Conservation (phyloP, 2,329 filamentous ascomycete species). For the Aspergillus sergii region DNA sequence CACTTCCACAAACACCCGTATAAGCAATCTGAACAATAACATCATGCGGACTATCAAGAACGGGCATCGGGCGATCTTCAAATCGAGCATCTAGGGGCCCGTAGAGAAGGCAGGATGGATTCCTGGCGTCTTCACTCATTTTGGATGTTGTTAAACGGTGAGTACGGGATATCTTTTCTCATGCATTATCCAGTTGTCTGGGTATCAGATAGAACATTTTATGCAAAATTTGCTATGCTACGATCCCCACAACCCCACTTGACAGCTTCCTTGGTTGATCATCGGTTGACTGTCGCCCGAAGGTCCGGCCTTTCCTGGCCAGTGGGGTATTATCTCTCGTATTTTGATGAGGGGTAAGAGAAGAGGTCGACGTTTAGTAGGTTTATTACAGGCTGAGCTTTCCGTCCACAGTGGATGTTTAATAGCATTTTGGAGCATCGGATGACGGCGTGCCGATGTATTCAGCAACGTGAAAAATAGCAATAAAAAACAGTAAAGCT, state of each 20-base stretch:
- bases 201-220: neutral
- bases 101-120: constrained; percentile 48
- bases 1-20: constrained; percentile 49
- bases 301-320: neutral
- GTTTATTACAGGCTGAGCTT: no score
- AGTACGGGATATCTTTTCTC: no score
- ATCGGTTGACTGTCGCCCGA: neutral
- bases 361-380: no score
- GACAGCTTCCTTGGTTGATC: neutral
- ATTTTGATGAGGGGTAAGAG: neutral
- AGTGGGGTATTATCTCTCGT: neutral
- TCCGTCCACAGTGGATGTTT: no score
- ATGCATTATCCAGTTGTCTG: no score
- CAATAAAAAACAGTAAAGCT: fast-evolving
- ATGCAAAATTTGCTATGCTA: neutral
- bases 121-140: constrained; percentile 17
- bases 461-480: no score
- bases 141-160: no score
- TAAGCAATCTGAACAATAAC: constrained; percentile 49
- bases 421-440: no score
- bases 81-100: constrained; percentile 40
- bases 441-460: no score
- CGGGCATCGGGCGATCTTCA: constrained; percentile 42
- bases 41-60: constrained; percentile 39
- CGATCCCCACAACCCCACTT: neutral